Base-by-base conservation (phyloP, 345 rosid genomes). In the Hevea brasiliensis region DNA sequence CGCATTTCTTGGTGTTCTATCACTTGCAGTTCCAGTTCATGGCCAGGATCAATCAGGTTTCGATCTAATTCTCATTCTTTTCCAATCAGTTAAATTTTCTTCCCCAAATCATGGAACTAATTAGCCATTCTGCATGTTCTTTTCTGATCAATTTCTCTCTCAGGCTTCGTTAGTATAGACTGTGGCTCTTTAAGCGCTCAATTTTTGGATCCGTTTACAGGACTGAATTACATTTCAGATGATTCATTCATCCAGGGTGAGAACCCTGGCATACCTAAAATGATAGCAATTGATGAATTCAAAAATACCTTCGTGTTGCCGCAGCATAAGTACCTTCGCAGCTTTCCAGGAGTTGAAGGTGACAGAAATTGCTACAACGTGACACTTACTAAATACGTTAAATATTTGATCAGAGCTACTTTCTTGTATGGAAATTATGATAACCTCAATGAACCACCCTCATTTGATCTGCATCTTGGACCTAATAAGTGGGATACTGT, bases 391-490 rank as follows among this genome's bases (percentile, higher is more conserved):
- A 58, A 21, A 26, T 58, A 64, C n/a, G 76, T 44, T 41, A 80
- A 67, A 35, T 89, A 89, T 67, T 40, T 89, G 71, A 76, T 90
- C 59, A 78, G 93, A 73, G 79, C 88, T 0, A 89, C 71, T 91
- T n/a, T n/a, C n/a, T n/a, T n/a, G n/a, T n/a, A n/a, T n/a, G n/a
- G n/a, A n/a, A n/a, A n/a, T n/a, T n/a, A 89, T 11, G 89, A 91
- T 53, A 72, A 32, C 12, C 20, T 55, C 5, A 72, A 74, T 3
- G 48, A 42, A n/a, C 37, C 76, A 2, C 90, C 86, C 0, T 59
- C 23, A n/a, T 89, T 89, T n/a, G 88, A 85, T 35, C 58, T 89
- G 18, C 62, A 83, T 71, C 68, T 88, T 0, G 94, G 89, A 8
- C 83, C 85, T 24, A 85, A 89, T 50, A 70, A 59, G 8, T 89